Conservation (phyloP, 345 rosid species). For the Syzygium aromaticum region DNA sequence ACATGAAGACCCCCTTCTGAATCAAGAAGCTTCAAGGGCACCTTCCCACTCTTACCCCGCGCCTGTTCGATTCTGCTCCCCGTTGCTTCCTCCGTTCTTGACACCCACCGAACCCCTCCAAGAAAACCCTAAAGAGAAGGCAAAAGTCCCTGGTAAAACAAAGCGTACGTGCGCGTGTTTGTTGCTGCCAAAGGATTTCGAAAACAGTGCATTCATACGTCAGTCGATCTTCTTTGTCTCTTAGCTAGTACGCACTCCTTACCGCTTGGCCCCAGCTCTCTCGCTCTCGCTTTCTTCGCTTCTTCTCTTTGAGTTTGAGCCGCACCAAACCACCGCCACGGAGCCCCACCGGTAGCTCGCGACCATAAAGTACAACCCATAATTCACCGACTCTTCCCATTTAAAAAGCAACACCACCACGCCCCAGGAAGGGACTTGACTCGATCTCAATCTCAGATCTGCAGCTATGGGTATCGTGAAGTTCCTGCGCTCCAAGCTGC, state of each 20-base stretch:
- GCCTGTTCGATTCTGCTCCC: background rate
- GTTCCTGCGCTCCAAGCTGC: constrained; percentile 3
- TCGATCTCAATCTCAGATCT: background rate
- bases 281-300: background rate
- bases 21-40: background rate
- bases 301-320: background rate
- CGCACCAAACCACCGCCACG: background rate
- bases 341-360: background rate
- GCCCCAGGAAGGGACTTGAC: background rate
- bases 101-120: background rate
- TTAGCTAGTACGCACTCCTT: background rate
- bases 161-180: background rate
- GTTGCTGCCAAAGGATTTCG: background rate
- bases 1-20: background rate
- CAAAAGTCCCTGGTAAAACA: background rate
- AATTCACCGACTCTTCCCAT: background rate
- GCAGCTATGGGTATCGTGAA: background rate
- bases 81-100: background rate
- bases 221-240: background rate
- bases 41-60: background rate
- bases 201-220: background rate
- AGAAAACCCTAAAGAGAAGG: background rate
- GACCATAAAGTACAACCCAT: background rate
- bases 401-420: background rate
- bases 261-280: background rate